A percentile compares a stretch with the other conserved stretches of the same genome.
Evolutionary conservation across 1,139 yeast genomes (phyloP).

Genomic region (Trichomonascaceae sp.): DNA sequence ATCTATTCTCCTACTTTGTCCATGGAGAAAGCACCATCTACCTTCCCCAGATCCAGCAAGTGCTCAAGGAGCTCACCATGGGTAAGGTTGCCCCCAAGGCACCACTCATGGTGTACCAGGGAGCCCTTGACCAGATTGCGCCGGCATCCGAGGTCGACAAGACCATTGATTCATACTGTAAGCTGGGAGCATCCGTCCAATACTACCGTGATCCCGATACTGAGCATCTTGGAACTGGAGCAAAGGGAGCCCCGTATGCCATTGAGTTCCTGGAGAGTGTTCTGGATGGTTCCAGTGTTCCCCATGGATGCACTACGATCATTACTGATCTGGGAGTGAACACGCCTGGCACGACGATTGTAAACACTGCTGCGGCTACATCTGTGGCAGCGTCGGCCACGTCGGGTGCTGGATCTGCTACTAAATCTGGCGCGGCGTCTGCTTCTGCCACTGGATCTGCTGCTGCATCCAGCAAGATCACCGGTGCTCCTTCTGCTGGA

Average conservation of each 20-base stretch:
- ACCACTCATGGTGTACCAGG: constrained; percentile 20
- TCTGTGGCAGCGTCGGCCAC: constrained; percentile 3
- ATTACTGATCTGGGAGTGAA: constrained; percentile 5
- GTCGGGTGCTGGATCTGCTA: constrained; percentile 4
- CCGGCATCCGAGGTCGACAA: constrained; percentile 13
- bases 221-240: constrained; percentile 9
- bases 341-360: neutral
- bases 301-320: constrained; percentile 5
- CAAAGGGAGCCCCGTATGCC: constrained; percentile 9
- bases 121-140: constrained; percentile 17
- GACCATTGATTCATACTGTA: constrained; percentile 15
- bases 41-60: constrained; percentile 6
- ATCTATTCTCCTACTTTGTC: constrained; percentile 13
- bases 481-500: constrained; percentile 2
- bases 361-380: constrained; percentile 1
- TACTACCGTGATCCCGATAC: constrained; percentile 10
- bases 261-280: constrained; percentile 9
- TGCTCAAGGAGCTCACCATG: constrained; percentile 11
- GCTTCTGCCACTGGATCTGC: constrained; percentile 4
- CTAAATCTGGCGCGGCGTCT: constrained; percentile 1
- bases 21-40: constrained; percentile 10
- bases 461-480: constrained; percentile 1
- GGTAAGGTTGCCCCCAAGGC: constrained; percentile 12
- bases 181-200: constrained; percentile 15
- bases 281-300: constrained; percentile 5